A percentile compares a stretch with the other conserved stretches of the same genome.
These are phyloP conservation scores for Mycosarcoma mackinlayi DNA, from an alignment of 1,284 basidiomycete species.

Conservation along the genomic window DNA sequence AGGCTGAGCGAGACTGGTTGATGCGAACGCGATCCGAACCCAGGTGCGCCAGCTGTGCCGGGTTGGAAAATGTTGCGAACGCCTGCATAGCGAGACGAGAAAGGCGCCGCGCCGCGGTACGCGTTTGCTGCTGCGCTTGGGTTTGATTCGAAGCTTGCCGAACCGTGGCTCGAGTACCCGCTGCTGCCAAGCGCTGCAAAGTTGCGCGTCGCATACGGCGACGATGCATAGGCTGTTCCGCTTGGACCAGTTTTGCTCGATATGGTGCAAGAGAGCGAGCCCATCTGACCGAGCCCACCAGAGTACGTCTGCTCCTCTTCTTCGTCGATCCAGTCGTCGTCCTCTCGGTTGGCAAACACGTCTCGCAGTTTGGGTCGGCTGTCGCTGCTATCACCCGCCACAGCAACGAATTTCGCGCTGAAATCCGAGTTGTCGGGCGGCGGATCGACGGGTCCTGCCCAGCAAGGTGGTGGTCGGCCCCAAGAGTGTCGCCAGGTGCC, in stretches of 20 bases:
- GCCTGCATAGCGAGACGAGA: conserved; percentile 47
- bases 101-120: conserved; percentile 21
- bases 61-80: conserved; percentile 51
- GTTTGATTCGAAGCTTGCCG: conserved; percentile 3
- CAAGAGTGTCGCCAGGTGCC: conserved; percentile 59
- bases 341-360: conserved; percentile 57
- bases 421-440: conserved; percentile 10
- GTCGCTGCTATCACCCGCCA: background rate
- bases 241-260: conserved; percentile 2
- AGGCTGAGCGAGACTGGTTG: conserved; percentile 35
- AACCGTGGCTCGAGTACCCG: conserved; percentile 7
- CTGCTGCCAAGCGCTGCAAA: conserved; percentile 22
- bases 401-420: background rate
- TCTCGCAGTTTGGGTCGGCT: conserved; percentile 49
- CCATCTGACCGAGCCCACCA: conserved; percentile 59
- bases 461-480: conserved; percentile 62
- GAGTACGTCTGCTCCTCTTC: conserved; percentile 57
- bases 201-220: conserved; percentile 40
- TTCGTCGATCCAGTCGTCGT: conserved; percentile 62
- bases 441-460: conserved; percentile 59
- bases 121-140: conserved; percentile 6
- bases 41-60: conserved; percentile 3
- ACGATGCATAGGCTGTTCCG: conserved; percentile 7
- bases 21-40: conserved; percentile 12
- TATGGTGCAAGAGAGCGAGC: conserved; percentile 26